Evolutionary conservation across 805 yeast genomes (phyloP), one percentile per base, ranked within the genome.

Genomic region (Lipomyces sp.): DNA sequence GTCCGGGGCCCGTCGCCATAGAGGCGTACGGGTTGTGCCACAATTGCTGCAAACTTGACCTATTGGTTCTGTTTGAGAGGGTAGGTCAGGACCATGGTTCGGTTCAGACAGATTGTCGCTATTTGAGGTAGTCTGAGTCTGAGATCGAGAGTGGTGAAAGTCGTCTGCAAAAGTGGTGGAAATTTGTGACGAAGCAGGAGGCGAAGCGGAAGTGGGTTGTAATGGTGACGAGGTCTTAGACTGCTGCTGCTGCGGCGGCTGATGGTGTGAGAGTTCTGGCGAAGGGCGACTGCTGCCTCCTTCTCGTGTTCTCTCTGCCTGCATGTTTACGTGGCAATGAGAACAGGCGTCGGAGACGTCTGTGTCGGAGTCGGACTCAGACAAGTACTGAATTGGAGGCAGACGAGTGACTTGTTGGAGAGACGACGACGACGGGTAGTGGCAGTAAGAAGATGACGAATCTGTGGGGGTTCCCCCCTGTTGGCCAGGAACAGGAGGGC

Each of bases 1-100:
- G 66, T 89, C 89, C 0, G 96, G 93, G 64, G 94, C 92, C 62
- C 98, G 82, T 72, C 99, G 83, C 99, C 99, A 94, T 15, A 95
- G 80, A 0, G 99, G 98, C 0, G 99, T 94, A 34, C 93, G 88
- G 63, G 87, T 87, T 0, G 98, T 92, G 72, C 92, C 90, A 77
- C 99, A 94, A 78, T 94, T 94, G 18, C 94, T 87, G 78, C 98
- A 94, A 57, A 80, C 80, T 69, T 83, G 83, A 35, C 83, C 84
- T 32, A 57, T 33, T 51, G 45, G 42, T 15, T 51, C 54, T 34
- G 10, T 29, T 29, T 54, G 30, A 15, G 11, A 13, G 7, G 42
- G 15, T n/a, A 29, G 64, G 15, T 13, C 59, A n/a, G 10, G 53
- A 13, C n/a, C 56, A 6, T 11, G 42, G 6, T 34, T 60, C 58